These are phyloP conservation scores for Boletus sensibilis DNA, from an alignment of 768 basidiomycete species.

Conservation along the genomic window DNA sequence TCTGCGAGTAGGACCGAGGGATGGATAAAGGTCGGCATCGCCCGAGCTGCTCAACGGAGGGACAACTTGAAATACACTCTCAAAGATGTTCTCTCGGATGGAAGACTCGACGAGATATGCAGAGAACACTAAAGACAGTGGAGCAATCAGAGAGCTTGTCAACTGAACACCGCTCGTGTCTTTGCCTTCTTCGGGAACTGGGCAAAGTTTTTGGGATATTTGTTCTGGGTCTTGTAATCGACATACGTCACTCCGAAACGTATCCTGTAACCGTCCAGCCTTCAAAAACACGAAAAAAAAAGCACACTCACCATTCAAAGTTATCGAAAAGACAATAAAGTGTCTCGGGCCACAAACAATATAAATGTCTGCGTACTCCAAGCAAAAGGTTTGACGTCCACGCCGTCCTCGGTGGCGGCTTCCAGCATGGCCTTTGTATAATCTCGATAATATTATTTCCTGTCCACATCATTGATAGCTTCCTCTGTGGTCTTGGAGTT, in stretches of 20 bases:
- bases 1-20: no score
- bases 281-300: conserved; percentile 1
- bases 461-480: conserved; percentile 58
- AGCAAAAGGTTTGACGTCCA: conserved; percentile 65
- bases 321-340: conserved; percentile 58
- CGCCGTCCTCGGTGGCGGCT: conserved; percentile 63
- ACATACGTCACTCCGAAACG: conserved; percentile 77
- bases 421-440: conserved; percentile 53
- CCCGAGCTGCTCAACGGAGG: no score
- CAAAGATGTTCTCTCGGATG: no score
- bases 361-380: conserved; percentile 52
- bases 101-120: no score
- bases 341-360: background rate
- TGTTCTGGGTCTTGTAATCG: conserved; percentile 67
- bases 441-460: conserved; percentile 67
- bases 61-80: no score
- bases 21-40: no score
- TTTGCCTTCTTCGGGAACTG: conserved; percentile 57
- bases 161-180: background rate
- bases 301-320: conserved; percentile 57
- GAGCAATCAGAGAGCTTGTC: background rate
- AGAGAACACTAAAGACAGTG: conserved; percentile 5
- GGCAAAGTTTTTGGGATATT: conserved; percentile 65
- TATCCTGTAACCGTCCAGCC: conserved; percentile 67
- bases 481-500: conserved; percentile 51